Evolutionary conservation across 257 asterid genomes (phyloP).

Genomic region (Nicotiana knightiana): DNA sequence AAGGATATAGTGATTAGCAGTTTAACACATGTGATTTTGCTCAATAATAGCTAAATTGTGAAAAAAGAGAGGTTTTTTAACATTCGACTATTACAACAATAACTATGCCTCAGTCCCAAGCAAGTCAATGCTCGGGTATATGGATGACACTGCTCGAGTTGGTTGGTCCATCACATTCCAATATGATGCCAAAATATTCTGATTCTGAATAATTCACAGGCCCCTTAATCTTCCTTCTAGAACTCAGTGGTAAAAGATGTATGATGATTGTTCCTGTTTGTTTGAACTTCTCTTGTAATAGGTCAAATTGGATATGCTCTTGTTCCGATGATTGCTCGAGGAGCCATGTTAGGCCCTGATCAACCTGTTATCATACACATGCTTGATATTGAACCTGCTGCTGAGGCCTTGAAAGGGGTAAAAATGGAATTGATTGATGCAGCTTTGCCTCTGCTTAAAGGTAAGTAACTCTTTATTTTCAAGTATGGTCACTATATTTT

Average conservation of each 20-base stretch:
- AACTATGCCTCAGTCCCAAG: not conserved
- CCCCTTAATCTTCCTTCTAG: not conserved
- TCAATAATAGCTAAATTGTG: not conserved
- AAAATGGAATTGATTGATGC: conserved; percentile 76
- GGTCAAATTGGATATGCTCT: conserved; percentile 92
- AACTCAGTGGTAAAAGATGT: not conserved
- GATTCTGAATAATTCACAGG: not conserved
- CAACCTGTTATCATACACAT: conserved; percentile 76
- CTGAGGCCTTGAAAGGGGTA: conserved; percentile 50
- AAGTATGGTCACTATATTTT: too few relatives aligned
- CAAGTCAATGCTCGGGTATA: not conserved
- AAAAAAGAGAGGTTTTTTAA: not conserved
- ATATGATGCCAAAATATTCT: not conserved
- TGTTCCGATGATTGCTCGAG: conserved; percentile 77
- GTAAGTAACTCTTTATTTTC: conserved; percentile 10
- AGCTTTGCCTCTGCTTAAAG: conserved; percentile 84
- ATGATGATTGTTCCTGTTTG: not conserved
- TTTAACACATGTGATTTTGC: not conserved
- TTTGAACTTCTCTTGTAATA: conserved; percentile 13
- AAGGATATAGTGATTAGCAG: not conserved
- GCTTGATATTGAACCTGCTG: conserved; percentile 64
- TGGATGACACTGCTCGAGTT: not conserved
- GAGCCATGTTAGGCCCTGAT: conserved; percentile 69
- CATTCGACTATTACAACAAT: not conserved
- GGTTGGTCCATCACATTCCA: not conserved